A percentile compares a stretch with the other conserved stretches of the same genome.
Conservation (phyloP, 345 rosid species). For the Rubroshorea leprosula region DNA sequence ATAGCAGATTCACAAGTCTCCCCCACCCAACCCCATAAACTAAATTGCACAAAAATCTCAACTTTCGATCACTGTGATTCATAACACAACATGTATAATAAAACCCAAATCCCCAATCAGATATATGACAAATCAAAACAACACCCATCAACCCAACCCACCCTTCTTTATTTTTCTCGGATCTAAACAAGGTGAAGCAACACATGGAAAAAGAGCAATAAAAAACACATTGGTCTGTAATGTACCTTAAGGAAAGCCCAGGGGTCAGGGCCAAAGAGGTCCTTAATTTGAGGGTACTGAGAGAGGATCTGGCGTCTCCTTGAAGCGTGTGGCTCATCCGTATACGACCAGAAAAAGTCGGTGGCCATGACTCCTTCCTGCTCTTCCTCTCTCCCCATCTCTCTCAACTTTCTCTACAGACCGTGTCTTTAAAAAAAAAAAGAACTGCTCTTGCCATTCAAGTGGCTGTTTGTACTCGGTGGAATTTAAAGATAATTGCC, state of each 20-base stretch:
- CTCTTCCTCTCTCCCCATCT: slow-evolving; percentile 25
- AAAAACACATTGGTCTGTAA: background rate
- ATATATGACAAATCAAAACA: background rate
- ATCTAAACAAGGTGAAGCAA: slow-evolving; percentile 6
- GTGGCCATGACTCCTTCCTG: slow-evolving; percentile 56
- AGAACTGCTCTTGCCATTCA: slow-evolving; percentile 5
- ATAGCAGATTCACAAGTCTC: background rate
- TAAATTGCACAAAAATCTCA: background rate
- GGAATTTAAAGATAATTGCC: background rate
- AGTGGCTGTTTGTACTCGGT: background rate
- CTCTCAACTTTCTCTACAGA: background rate
- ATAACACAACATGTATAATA: background rate
- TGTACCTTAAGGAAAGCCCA: slow-evolving; percentile 65
- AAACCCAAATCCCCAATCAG: background rate
- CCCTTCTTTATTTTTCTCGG: background rate
- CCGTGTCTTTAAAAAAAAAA: no score
- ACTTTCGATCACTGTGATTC: slow-evolving; percentile 7
- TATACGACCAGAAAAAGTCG: slow-evolving; percentile 90
- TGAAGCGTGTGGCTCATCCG: slow-evolving; percentile 85
- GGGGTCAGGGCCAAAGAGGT: slow-evolving; percentile 87
- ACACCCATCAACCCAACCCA: background rate
- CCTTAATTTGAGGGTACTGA: slow-evolving; percentile 69
- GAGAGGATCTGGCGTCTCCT: slow-evolving; percentile 83
- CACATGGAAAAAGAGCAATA: background rate
- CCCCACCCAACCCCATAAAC: background rate